Percentiles rank a stretch among this genome's conserved stretches.
phyloP scores from a whole-genome alignment of 2,329 filamentous ascomycete genomes.

The Didymella glomerata region DNA sequence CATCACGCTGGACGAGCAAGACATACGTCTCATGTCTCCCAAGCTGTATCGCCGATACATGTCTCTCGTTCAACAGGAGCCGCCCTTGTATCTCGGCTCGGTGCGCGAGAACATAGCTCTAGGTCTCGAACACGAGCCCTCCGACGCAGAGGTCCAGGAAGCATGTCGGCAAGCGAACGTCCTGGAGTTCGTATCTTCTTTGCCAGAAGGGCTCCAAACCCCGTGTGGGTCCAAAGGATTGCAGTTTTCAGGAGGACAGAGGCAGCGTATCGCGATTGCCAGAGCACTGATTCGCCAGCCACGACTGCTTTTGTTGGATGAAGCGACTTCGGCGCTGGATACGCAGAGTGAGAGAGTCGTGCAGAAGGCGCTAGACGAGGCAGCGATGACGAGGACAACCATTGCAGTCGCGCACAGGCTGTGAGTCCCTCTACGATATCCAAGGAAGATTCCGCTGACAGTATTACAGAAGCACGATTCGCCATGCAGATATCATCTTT shows the following conservation, averaged over 20 bases:
- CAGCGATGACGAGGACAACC: conserved; percentile 54
- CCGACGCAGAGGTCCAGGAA: conserved; percentile 50
- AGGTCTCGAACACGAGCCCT: conserved; percentile 54
- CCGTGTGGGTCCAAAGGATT: conserved; percentile 55
- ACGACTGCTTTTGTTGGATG: conserved; percentile 64
- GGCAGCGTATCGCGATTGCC: conserved; percentile 78
- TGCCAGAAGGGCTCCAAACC: conserved; percentile 29
- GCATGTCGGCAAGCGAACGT: conserved; percentile 58
- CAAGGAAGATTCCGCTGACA: not conserved
- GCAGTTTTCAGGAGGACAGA: conserved; percentile 76
- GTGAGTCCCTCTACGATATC: conserved; percentile 53
- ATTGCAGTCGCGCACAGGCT: conserved; percentile 55
- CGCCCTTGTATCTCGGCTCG: conserved; percentile 55
- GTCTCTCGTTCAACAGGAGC: conserved; percentile 66
- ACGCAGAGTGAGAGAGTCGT: conserved; percentile 72
- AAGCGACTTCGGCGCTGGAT: conserved; percentile 69
- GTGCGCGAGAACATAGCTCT: conserved; percentile 60
- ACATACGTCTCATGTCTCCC: conserved; percentile 60
- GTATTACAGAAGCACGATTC: conserved; percentile 42
- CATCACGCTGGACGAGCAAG: conserved; percentile 72
- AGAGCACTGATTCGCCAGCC: conserved; percentile 72
- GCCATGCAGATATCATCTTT: conserved; percentile 51
- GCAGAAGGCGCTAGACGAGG: conserved; percentile 71
- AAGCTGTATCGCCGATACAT: conserved; percentile 69
- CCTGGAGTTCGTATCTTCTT: conserved; percentile 42